Evolutionary conservation across 2,329 filamentous ascomycete genomes (phyloP).

Genomic region (Ophiostoma perfectum): DNA sequence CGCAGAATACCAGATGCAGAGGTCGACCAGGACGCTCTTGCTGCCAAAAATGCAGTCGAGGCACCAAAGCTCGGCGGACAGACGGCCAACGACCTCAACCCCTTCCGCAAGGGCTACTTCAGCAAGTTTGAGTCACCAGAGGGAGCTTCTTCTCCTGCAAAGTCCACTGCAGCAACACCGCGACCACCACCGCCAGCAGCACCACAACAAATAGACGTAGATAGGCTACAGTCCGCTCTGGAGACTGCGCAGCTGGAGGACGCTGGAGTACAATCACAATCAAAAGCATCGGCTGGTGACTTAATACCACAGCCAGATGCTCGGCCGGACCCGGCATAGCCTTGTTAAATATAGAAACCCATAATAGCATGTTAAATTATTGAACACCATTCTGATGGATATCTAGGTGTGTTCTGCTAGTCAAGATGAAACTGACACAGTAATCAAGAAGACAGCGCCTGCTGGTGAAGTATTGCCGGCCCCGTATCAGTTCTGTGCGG

Average conservation of each 20-base stretch:
- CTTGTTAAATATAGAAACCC: background rate
- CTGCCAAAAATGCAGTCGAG: conserved; percentile 27
- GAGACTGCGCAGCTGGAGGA: background rate
- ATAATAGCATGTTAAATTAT: background rate
- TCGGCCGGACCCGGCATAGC: background rate
- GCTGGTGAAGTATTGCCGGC: background rate
- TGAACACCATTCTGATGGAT: background rate
- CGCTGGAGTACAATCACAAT: background rate
- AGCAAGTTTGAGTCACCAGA: conserved; percentile 43
- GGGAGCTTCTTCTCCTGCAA: background rate
- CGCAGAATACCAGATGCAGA: conserved; percentile 58
- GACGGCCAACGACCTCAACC: conserved; percentile 55
- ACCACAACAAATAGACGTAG: background rate
- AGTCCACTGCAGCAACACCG: background rate
- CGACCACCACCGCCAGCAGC: background rate
- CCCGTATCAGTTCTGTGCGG: background rate
- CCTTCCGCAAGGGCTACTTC: conserved; percentile 56
- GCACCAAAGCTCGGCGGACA: conserved; percentile 37
- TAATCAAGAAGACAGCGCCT: background rate
- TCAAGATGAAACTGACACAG: too few relatives aligned
- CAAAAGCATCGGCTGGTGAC: background rate
- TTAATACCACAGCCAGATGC: background rate
- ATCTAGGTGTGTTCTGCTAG: too few relatives aligned
- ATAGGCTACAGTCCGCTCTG: background rate
- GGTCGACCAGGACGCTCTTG: conserved; percentile 37